Base-by-base conservation (phyloP, 108 stramenopile genomes). In the Schizochytrium sp. region DNA sequence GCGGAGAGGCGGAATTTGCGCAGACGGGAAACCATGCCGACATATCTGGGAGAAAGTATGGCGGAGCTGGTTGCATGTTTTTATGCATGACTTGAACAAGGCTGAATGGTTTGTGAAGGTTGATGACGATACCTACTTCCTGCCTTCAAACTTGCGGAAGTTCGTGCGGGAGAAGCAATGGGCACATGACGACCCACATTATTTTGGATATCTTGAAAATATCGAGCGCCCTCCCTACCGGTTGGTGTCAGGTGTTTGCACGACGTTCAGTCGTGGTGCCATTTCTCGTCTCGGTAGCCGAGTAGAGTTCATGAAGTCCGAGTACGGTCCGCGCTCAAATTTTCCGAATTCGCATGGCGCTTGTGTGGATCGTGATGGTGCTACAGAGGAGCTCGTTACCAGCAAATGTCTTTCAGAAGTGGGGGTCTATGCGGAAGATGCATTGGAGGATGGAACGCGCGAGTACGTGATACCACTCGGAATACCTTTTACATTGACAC, bases 341-440 rank as follows among this genome's bases (percentile, higher is more conserved):
- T 83, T 83, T 40, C 76, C 76, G 0, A 49, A 83, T 10, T 55
- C 50, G 50, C 76, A 83, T 53, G 76, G 76, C 15, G 15, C 5
- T 8, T 83, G 76, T 28, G 76, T 83, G 10, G 76, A 83, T 53
- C 47, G 76, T 0, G 76, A 83, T 40, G 76, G 76, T 5, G 76
- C 76, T n/a, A 83, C 76, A 5, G 76, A 83, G 76, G 76, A 83
- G 76, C 76, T 47, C 47, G 76, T 83, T n/a, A 83, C 76, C 50
- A 83, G 76, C 76, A 83, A 83, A 2, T 83, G 76, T 42, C 53
- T 83, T 38, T 1, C 19, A 38, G 76, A 83, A 40, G 40, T 83
- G 53, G 76, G 76, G 50, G 3, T 83, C 5, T 83, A 83, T 53
- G 76, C 76, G 12, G 76, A 83, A 53, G 76, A 83, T 49, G 55